Base-by-base conservation (phyloP, 2,329 filamentous ascomycete genomes). In the Hypoxylon rubiginosum region DNA sequence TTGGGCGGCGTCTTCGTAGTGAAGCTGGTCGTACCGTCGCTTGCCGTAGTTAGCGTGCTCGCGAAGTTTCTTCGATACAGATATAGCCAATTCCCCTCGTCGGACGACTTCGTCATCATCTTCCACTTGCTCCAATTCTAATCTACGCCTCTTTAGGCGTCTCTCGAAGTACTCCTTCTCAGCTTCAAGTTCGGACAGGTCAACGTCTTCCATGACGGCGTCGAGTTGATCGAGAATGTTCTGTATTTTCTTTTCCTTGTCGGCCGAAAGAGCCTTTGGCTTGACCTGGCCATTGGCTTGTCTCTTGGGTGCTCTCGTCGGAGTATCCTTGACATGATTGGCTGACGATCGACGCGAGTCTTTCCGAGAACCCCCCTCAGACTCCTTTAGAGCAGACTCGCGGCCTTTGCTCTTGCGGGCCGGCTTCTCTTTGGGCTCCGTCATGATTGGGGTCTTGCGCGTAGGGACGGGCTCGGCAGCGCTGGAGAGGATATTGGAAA, bases 401-500 rank as follows among this genome's bases (percentile, higher is more conserved):
- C 85, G 82, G 15, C 83, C 82, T 72, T 86, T 87, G 24, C 81
- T 83, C 69, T 79, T 82, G 30, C 79, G 76, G 32, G 78, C 74
- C 2, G 78, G 71, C 61, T 77, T 77, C 55, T 77, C 72, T 60
- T 80, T 81, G 50, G 80, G 78, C 62, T 82, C 80, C 36, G 75
- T 62, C 72, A 79, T 78, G 68, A 78, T 74, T 26, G 75, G 72
- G 7, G 75, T 71, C 54, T 77, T 85, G 7, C 86, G 84, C 66
- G 84, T 84, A 2, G 84, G 82, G 41, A 88, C 84, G 57, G 91
- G 89, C 60, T 93, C 90, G 59, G 92, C 90, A 58, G 92, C 86
- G 71, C 88, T 94, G 3, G 93, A 95, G 46, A 98, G 90, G 64
- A 98, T 97, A 77, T 94, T 97, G 71, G 93, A 96, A 76, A 98